Evolutionary conservation across 345 rosid species (phyloP), one percentile per base, ranked within the genome.

Genomic region (Heritiera littoralis): DNA sequence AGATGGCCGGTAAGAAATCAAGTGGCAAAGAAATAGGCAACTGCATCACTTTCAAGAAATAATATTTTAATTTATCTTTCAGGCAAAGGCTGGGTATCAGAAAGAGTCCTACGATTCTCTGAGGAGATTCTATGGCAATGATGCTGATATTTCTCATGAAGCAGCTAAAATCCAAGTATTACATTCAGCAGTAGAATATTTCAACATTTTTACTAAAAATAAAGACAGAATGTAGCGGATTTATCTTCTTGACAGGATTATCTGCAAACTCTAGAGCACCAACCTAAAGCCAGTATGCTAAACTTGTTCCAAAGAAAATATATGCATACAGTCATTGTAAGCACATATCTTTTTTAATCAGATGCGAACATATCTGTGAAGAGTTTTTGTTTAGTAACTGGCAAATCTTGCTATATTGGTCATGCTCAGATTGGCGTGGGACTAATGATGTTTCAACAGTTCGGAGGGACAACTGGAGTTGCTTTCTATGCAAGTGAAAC

Each of bases 1-100:
- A 85, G 93, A 35, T 88, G 91, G 91, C 70, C 88, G 89, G 90
- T 89, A 74, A 82, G 83, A 4, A 20, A 9, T 20, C 54, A 77
- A 64, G 4, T 30, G 17, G 0, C 12, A 49, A 63, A 18, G 23
- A 48, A 73, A 46, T 13, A 51, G 56, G 30, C 18, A 70, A 9
- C n/a, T 9, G 13, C 51, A 68, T 35, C 20, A 5, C 45, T 17
- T 45, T 8, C 28, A 45, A 30, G n/a, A 51, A 73, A 18, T 55
- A 30, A 52, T 18, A 55, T 9, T 18, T 30, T 32, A 6, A 73
- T 14, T 15, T 4, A 14, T 73, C 15, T 23, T 40, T 46, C 73
- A 77, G 80, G 80, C 80, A 35, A 77, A 65, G 74, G 38, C 15
- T 60, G 80, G 79, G 9, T 59, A 8, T 1, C 15, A 55, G 43